A percentile compares a stretch with the other conserved stretches of the same genome.
phyloP scores from a whole-genome alignment of 495 filamentous ascomycete species.

The Podospora bellae-mahoneyi region DNA sequence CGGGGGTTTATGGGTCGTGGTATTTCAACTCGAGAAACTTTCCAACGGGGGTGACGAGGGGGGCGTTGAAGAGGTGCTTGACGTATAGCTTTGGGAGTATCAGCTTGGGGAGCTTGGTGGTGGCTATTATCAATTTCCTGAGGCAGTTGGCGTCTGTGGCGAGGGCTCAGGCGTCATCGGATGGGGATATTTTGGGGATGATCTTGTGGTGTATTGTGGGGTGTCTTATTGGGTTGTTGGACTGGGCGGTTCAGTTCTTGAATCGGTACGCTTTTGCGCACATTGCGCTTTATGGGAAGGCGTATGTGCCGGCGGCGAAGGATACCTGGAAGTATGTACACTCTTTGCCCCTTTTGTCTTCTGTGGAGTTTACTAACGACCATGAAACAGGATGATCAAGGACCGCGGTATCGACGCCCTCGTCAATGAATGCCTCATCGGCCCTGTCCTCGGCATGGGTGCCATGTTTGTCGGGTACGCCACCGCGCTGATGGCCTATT shows the following conservation, averaged over 20 bases:
- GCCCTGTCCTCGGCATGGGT: constrained; percentile 86
- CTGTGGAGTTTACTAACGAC: constrained; percentile 17
- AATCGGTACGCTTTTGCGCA: constrained; percentile 87
- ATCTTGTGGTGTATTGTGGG: constrained; percentile 68
- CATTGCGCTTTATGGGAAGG: constrained; percentile 86
- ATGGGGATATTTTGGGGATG: constrained; percentile 66
- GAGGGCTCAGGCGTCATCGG: constrained; percentile 56
- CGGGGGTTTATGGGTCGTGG: constrained; percentile 88
- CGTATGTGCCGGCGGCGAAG: constrained; percentile 80
- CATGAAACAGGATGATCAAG: constrained; percentile 64
- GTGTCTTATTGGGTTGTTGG: constrained; percentile 71
- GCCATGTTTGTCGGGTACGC: constrained; percentile 78
- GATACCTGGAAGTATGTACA: constrained; percentile 67
- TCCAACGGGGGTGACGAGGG: constrained; percentile 71
- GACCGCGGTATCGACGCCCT: constrained; percentile 87
- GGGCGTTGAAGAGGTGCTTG: constrained; percentile 69
- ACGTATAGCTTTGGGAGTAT: constrained; percentile 93
- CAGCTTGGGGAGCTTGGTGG: constrained; percentile 75
- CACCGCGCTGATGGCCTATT: constrained; percentile 74
- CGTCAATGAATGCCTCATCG: constrained; percentile 85
- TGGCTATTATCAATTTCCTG: constrained; percentile 83
- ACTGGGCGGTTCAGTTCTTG: constrained; percentile 79
- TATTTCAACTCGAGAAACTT: constrained; percentile 76
- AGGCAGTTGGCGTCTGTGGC: constrained; percentile 73
- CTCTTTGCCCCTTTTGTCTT: neutral